Evolutionary conservation across 257 asterid species (phyloP).

Genomic region (Lavandula angustifolia): DNA sequence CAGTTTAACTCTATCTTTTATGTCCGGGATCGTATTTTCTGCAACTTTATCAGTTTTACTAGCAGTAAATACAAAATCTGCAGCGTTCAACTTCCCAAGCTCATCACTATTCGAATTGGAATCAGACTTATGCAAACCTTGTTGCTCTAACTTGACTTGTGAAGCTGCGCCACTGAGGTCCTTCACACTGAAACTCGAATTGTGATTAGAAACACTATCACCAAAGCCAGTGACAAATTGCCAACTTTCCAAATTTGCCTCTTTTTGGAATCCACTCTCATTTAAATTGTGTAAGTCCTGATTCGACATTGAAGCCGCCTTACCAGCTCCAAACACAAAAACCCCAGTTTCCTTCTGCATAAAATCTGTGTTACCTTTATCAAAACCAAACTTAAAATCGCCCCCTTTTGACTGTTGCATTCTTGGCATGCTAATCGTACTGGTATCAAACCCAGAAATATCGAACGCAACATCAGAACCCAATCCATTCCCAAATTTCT

Average conservation of each 20-base stretch:
- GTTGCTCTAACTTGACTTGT: conserved; percentile 30
- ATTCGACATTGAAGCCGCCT: conserved; percentile 19
- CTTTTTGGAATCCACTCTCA: conserved; percentile 23
- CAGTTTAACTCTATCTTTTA: conserved; percentile 35
- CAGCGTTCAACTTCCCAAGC: conserved; percentile 25
- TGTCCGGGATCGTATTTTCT: conserved; percentile 37
- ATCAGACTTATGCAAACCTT: conserved; percentile 26
- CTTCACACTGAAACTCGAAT: conserved; percentile 20
- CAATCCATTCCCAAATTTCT: conserved; percentile 27
- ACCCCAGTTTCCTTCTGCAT: conserved; percentile 34
- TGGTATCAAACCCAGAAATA: conserved; percentile 37
- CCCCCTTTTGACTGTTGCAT: conserved; percentile 20
- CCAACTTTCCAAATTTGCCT: conserved; percentile 18
- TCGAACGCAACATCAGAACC: conserved; percentile 29
- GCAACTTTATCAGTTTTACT: conserved; percentile 28
- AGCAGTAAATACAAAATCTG: conserved; percentile 41
- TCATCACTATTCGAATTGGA: conserved; percentile 27
- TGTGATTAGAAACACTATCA: conserved; percentile 14
- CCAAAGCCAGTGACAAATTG: conserved; percentile 34
- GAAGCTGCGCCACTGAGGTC: conserved; percentile 20
- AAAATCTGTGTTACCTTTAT: conserved; percentile 30
- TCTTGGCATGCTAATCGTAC: conserved; percentile 20
- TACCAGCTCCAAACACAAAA: conserved; percentile 41
- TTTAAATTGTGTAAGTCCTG: conserved; percentile 30
- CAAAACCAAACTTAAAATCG: conserved; percentile 32